These are phyloP conservation scores for Arctium lappa DNA, from an alignment of 129 eudicot species.

Conservation along the genomic window DNA sequence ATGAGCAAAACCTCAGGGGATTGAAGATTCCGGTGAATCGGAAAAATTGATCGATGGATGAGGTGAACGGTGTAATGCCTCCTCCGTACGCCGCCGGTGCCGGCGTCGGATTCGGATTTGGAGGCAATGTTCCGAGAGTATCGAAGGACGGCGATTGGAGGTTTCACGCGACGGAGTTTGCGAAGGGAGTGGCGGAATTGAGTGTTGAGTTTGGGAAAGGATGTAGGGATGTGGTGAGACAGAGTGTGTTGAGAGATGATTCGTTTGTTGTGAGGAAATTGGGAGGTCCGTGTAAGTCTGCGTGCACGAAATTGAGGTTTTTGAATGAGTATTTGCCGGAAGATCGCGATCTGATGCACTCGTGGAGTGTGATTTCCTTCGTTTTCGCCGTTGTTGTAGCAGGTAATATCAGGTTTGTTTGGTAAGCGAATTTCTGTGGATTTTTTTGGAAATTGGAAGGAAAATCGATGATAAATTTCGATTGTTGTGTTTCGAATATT, in stretches of 20 bases:
- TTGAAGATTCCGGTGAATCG: slow-evolving; percentile 8
- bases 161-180: slow-evolving; percentile 78
- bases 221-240: slow-evolving; percentile 77
- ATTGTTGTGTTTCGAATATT: background rate
- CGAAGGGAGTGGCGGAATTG: slow-evolving; percentile 87
- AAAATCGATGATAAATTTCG: background rate
- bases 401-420: slow-evolving; percentile 34
- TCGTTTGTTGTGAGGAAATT: slow-evolving; percentile 56
- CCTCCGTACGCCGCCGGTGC: slow-evolving; percentile 27
- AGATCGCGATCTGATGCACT: slow-evolving; percentile 83
- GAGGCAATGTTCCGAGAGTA: slow-evolving; percentile 11
- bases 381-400: slow-evolving; percentile 57
- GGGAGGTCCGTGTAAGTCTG: slow-evolving; percentile 43
- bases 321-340: slow-evolving; percentile 76
- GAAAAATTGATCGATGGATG: slow-evolving; percentile 21
- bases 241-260: slow-evolving; percentile 72
- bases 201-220: slow-evolving; percentile 85
- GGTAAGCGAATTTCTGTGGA: background rate
- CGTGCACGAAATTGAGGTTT: slow-evolving; percentile 47
- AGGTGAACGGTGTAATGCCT: slow-evolving; percentile 51
- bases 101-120: slow-evolving; percentile 7
- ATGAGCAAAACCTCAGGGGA: slow-evolving; percentile 20
- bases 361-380: slow-evolving; percentile 65
- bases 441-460: slow-evolving; percentile 5
- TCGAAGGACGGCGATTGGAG: slow-evolving; percentile 45